A percentile compares a stretch with the other conserved stretches of the same genome.
phyloP scores from a whole-genome alignment of 192 early-diverging fungal genomes.

The Backusella liffmaniae region DNA sequence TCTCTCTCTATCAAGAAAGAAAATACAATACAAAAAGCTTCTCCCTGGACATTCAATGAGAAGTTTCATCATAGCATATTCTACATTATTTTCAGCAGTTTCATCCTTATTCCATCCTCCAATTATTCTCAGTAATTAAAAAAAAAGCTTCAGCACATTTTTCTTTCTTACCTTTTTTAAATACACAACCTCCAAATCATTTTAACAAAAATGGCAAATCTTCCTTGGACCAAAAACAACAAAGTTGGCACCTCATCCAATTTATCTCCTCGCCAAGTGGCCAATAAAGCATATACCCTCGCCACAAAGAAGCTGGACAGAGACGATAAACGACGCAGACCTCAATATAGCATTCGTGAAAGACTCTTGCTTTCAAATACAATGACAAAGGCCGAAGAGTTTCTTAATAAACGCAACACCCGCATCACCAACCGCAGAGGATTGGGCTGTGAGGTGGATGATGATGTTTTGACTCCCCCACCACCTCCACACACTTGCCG shows the following conservation, averaged over 20 bases:
- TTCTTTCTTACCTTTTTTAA: not conserved
- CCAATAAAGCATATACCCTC: slow-evolving; percentile 26
- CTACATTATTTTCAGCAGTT: slow-evolving; percentile 15
- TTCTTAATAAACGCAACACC: slow-evolving; percentile 24
- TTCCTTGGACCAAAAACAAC: slow-evolving; percentile 11
- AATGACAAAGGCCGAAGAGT: slow-evolving; percentile 28
- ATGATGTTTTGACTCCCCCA: slow-evolving; percentile 8
- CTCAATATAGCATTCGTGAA: slow-evolving; percentile 31
- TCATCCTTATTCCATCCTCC: slow-evolving; percentile 10
- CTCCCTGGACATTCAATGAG: slow-evolving; percentile 14
- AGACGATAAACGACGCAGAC: slow-evolving; percentile 27
- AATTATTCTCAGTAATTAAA: slow-evolving; percentile 13
- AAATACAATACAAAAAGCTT: not conserved
- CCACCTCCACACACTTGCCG: not conserved
- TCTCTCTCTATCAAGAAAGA: not conserved
- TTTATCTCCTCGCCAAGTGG: slow-evolving; percentile 33
- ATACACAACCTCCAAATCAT: not conserved
- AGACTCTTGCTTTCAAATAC: slow-evolving; percentile 33
- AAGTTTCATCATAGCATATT: slow-evolving; percentile 11
- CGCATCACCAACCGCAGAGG: slow-evolving; percentile 28
- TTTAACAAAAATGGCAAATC: slow-evolving; percentile 11
- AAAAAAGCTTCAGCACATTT: not conserved
- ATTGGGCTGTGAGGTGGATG: slow-evolving; percentile 26
- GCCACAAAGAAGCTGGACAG: slow-evolving; percentile 30
- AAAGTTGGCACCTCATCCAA: not conserved